Percentiles rank a stretch among this genome's conserved stretches.
Conservation (phyloP, 2,329 filamentous ascomycete species). For the Exophiala sp. region DNA sequence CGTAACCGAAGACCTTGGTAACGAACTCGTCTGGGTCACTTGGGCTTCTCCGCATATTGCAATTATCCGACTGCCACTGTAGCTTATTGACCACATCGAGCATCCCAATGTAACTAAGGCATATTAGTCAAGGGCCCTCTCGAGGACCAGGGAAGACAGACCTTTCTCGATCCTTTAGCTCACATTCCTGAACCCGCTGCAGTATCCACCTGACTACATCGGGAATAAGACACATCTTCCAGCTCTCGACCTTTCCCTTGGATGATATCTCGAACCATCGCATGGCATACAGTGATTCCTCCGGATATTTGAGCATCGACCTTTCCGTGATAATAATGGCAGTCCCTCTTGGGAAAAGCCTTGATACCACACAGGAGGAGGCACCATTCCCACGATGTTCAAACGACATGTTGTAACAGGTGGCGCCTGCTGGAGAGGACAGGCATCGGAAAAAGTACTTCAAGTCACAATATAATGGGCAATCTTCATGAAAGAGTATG, state of each 20-base stretch:
- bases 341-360: constrained; percentile 18
- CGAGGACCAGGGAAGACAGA: neutral
- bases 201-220: constrained; percentile 14
- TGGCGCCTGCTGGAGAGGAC: neutral
- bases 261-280: constrained; percentile 16
- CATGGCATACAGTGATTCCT: constrained; percentile 8
- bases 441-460: constrained; percentile 2
- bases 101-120: constrained; percentile 8
- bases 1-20: neutral
- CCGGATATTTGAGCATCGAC: constrained; percentile 5
- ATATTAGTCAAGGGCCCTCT: too few species aligned
- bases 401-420: constrained; percentile 13
- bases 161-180: neutral
- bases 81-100: constrained; percentile 6
- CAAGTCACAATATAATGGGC: constrained; percentile 10
- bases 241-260: constrained; percentile 1
- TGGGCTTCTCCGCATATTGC: neutral
- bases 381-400: neutral
- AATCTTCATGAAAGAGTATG: constrained; percentile 13
- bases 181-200: neutral
- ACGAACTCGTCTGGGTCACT: constrained; percentile 7
- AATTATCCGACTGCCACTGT: neutral
- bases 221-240: constrained; percentile 16
- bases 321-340: constrained; percentile 21
- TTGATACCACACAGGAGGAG: neutral